Conservation (phyloP, 2,329 filamentous ascomycete species). For the Aureobasidium sp. region DNA sequence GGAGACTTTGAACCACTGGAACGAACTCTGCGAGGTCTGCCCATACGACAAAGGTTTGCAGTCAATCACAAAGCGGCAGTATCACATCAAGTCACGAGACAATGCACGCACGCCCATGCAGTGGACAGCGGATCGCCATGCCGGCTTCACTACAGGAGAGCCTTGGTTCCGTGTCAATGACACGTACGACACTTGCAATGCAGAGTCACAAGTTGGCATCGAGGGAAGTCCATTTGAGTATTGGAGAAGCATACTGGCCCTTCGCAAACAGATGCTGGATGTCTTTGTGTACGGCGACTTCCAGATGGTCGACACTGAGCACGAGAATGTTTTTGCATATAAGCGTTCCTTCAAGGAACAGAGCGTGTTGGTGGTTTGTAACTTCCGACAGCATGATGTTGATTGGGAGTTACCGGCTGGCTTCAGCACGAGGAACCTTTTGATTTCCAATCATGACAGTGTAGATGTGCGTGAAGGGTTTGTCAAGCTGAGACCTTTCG, state of each 20-base stretch:
- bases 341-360: not conserved
- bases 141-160: constrained; percentile 48
- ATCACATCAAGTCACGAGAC: constrained; percentile 53
- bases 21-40: not conserved
- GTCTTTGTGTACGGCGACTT: constrained; percentile 20
- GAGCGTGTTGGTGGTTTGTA: not conserved
- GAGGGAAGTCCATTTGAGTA: constrained; percentile 49
- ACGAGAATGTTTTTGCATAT: constrained; percentile 1
- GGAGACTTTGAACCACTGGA: constrained; percentile 11
- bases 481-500: not conserved
- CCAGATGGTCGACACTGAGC: not conserved
- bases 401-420: not conserved
- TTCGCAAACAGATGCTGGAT: constrained; percentile 19
- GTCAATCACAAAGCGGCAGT: not conserved
- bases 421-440: not conserved
- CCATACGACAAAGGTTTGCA: not conserved
- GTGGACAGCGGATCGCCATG: constrained; percentile 51
- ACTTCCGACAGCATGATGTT: not conserved
- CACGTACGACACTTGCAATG: not conserved
- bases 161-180: constrained; percentile 59
- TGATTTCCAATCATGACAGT: not conserved
- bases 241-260: constrained; percentile 38
- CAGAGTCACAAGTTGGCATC: constrained; percentile 42
- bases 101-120: constrained; percentile 63
- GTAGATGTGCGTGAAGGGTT: not conserved